Conservation (phyloP, 176 grass and related monocot species). For the Raddia distichophylla region DNA sequence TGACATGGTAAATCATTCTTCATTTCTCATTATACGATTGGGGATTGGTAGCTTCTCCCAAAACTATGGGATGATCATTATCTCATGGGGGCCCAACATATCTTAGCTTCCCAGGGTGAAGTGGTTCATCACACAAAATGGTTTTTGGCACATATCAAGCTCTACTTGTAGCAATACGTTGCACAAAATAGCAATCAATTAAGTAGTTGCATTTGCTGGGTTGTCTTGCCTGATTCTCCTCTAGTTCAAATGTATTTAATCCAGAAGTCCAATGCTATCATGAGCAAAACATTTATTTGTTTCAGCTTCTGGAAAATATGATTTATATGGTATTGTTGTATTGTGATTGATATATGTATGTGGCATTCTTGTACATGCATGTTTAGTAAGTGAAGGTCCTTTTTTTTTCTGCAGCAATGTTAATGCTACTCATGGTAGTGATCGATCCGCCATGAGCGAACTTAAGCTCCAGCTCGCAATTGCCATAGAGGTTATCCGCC, state of each 20-base stretch:
- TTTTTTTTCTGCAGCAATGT: background rate
- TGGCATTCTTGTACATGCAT: background rate
- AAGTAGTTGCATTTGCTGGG: background rate
- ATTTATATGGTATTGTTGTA: background rate
- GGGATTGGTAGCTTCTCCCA: background rate
- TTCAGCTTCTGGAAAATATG: background rate
- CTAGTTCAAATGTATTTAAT: slow-evolving; percentile 5
- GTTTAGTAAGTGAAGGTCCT: background rate
- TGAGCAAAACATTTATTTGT: background rate
- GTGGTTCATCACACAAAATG: background rate
- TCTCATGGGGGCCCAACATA: no score
- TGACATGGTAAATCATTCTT: background rate
- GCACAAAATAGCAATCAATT: background rate
- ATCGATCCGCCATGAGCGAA: no score
- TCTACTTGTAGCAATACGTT: background rate
- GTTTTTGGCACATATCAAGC: background rate
- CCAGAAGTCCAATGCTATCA: background rate
- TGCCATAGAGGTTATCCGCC: no score
- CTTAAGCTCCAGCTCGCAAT: no score
- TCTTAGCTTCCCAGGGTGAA: background rate
- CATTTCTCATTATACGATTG: background rate
- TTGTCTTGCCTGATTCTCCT: background rate
- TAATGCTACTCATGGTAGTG: background rate
- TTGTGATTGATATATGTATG: background rate
- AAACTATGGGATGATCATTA: background rate